Conservation (phyloP, 257 asterid species). For the Euphrasia confusa region DNA sequence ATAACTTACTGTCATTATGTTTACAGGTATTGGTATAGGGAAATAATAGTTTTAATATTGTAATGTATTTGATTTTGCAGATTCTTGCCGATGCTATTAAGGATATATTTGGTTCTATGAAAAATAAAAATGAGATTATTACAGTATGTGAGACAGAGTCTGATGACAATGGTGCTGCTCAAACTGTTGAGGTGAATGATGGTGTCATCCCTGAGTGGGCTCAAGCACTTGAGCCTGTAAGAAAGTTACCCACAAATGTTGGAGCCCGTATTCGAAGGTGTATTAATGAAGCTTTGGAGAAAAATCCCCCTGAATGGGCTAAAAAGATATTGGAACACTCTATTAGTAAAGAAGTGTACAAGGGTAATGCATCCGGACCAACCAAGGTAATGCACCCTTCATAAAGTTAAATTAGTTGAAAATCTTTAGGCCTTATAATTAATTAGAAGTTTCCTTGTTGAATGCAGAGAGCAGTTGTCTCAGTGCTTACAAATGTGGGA, state of each 20-base stretch:
- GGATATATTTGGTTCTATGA: slow-evolving; percentile 65
- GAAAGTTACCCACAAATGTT: slow-evolving; percentile 95
- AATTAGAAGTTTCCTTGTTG: slow-evolving; percentile 20
- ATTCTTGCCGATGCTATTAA: slow-evolving; percentile 81
- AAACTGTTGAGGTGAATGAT: slow-evolving; percentile 38
- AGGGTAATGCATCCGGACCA: slow-evolving; percentile 99
- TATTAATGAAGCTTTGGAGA: slow-evolving; percentile 70
- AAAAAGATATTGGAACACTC: slow-evolving; percentile 68
- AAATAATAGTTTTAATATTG: slow-evolving; percentile 9
- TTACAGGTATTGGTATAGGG: too few species aligned
- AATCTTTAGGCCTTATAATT: slow-evolving; percentile 12
- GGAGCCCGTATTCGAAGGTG: slow-evolving; percentile 88
- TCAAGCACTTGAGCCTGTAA: slow-evolving; percentile 81
- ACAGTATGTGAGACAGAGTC: slow-evolving; percentile 41
- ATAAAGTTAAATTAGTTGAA: slow-evolving; percentile 12
- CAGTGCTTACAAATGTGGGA: slow-evolving; percentile 59
- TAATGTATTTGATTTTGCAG: slow-evolving; percentile 48
- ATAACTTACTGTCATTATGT: not conserved
- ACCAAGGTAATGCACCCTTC: slow-evolving; percentile 66
- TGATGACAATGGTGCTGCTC: slow-evolving; percentile 47
- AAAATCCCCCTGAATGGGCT: slow-evolving; percentile 91
- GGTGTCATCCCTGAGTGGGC: slow-evolving; percentile 85
- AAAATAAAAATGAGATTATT: slow-evolving; percentile 44
- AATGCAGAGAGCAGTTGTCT: slow-evolving; percentile 81
- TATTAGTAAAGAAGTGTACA: slow-evolving; percentile 91